phyloP scores from a whole-genome alignment of 2,329 filamentous ascomycete genomes.

The Xylaria multiplex region DNA sequence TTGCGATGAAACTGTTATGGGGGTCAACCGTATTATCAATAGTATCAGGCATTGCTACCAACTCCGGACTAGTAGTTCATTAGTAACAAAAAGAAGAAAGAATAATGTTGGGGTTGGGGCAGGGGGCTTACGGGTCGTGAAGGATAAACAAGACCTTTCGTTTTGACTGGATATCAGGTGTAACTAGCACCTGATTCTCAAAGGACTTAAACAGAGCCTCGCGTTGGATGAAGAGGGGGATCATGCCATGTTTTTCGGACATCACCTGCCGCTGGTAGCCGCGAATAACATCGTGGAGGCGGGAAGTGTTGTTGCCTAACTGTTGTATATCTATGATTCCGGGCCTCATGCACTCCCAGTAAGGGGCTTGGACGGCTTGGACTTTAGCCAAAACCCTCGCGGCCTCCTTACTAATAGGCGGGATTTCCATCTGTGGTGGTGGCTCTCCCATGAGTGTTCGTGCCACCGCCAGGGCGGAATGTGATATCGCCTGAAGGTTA shows the following conservation, averaged over 20 bases:
- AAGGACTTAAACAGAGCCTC: slow-evolving; percentile 79
- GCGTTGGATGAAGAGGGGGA: slow-evolving; percentile 81
- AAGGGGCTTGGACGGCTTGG: slow-evolving; percentile 70
- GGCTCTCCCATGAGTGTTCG: slow-evolving; percentile 95
- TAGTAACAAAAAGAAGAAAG: slow-evolving; percentile 6
- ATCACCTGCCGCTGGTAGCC: slow-evolving; percentile 78
- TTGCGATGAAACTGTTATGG: slow-evolving; percentile 89
- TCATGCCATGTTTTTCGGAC: slow-evolving; percentile 79
- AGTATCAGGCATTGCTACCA: slow-evolving; percentile 73
- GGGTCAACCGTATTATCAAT: slow-evolving; percentile 79
- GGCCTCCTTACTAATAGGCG: slow-evolving; percentile 67
- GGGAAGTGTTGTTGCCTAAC: slow-evolving; percentile 64
- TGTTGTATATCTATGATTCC: slow-evolving; percentile 66
- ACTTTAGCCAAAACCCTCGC: slow-evolving; percentile 67
- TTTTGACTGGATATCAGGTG: slow-evolving; percentile 72
- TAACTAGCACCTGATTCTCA: slow-evolving; percentile 86
- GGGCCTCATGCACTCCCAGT: slow-evolving; percentile 90
- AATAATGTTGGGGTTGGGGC: slow-evolving; percentile 27
- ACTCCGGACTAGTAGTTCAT: slow-evolving; percentile 65
- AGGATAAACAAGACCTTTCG: slow-evolving; percentile 83
- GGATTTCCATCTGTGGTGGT: slow-evolving; percentile 70
- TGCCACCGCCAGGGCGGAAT: slow-evolving; percentile 90
- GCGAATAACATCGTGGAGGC: slow-evolving; percentile 83
- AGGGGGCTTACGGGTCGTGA: slow-evolving; percentile 79
- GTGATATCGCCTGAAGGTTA: slow-evolving; percentile 90